Evolutionary conservation across 1,139 yeast species (phyloP).

Genomic region (Zygosaccharomyces pseudobailii): DNA sequence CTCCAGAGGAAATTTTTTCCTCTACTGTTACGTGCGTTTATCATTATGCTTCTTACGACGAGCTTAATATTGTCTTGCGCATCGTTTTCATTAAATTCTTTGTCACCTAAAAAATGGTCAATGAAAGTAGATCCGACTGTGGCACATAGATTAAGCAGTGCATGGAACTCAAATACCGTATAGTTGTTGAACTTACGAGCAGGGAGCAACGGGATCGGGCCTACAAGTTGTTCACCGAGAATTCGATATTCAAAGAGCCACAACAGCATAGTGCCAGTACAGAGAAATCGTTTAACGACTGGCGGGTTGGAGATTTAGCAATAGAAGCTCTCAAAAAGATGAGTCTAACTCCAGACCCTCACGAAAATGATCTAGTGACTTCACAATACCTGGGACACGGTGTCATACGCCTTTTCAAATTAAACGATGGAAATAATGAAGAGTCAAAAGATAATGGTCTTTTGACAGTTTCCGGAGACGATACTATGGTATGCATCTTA

Average conservation of each 20-base stretch:
- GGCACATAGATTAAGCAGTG: neutral
- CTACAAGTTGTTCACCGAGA: conserved; percentile 10
- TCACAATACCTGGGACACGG: conserved; percentile 61
- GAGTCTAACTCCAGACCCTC: conserved; percentile 5
- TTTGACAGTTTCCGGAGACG: conserved; percentile 45
- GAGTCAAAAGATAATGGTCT: conserved; percentile 20
- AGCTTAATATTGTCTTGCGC: neutral
- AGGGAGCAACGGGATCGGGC: conserved; percentile 11
- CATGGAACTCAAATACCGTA: conserved; percentile 14
- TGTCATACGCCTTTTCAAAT: conserved; percentile 62
- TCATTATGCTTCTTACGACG: neutral
- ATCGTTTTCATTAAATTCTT: neutral
- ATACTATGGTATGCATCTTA: conserved; percentile 67
- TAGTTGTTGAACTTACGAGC: conserved; percentile 14
- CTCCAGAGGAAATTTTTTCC: neutral
- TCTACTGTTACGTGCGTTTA: neutral
- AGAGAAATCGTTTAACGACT: conserved; percentile 9
- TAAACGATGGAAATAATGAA: conserved; percentile 25
- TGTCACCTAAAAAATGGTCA: neutral
- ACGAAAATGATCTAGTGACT: conserved; percentile 19
- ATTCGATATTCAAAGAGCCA: neutral
- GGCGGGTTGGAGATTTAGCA: conserved; percentile 17
- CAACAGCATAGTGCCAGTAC: conserved; percentile 4
- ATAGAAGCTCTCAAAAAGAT: conserved; percentile 6
- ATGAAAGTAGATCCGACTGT: neutral